Base-by-base conservation (phyloP, 2,329 filamentous ascomycete genomes). In the Aspergillus amoenus region DNA sequence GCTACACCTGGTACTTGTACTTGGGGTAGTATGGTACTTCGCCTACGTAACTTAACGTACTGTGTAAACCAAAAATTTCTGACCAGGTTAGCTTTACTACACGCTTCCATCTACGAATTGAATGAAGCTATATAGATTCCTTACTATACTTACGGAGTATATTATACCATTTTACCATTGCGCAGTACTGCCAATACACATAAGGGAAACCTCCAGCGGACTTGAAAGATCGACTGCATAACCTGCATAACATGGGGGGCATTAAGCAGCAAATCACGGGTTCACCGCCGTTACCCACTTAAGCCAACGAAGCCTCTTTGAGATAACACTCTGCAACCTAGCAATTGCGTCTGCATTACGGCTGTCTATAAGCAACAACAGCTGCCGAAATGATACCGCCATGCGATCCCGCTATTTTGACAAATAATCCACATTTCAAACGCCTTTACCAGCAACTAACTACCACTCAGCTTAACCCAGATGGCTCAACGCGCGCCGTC, bases 351-450 rank as follows among this genome's bases (percentile, higher is more conserved):
- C 27, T 18, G 37, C 4, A 32, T 11, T 32, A 24, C 24, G 24
- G 37, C 21, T 37, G 22, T 21, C 13, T 27, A 46, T 17, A 15
- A 6, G 17, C n/a, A 34, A 27, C 15, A 11, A 15, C 44, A 44
- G 41, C 15, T n/a, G 30, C 17, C 27, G 22, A 55, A 5, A 79
- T 79, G 77, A 73, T 79, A 9, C 76, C 76, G 39, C 73, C 75
- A 45, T 74, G 74, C 44, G 71, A 77, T 41, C 70, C 71, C 5
- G 63, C 66, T 22, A 71, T 76, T 51, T 68, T 78, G 21, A 68
- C 71, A 27, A 66, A 68, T 6, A 78, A 79, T 52, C 74, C 76
- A 7, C 69, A 73, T 49, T 79, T 79, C 50, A 75, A 77, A 58
- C 69, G 66, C 43, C 62, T 78, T 8, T 75, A 78, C 59, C 69